Evolutionary conservation across 1,139 yeast genomes (phyloP).

Genomic region (Taphrina sp.): DNA sequence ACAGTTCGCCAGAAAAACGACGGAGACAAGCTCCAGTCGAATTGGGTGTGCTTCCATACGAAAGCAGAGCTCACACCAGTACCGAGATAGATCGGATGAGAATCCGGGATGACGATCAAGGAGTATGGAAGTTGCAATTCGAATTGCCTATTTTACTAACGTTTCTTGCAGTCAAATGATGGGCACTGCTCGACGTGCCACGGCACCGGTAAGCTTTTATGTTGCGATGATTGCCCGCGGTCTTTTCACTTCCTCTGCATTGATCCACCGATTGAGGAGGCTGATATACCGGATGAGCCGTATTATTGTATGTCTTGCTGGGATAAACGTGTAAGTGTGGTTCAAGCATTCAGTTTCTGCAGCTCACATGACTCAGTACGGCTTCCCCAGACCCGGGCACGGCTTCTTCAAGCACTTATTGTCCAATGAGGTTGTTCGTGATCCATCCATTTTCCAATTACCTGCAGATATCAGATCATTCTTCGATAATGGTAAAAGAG

Average conservation of each 20-base stretch:
- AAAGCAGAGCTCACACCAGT: constrained; percentile 2
- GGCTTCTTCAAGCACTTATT: constrained; percentile 64
- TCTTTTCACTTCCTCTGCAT: constrained; percentile 90
- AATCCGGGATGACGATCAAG: constrained; percentile 15
- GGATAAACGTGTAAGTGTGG: constrained; percentile 38
- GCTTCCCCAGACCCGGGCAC: constrained; percentile 35
- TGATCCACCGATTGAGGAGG: constrained; percentile 80
- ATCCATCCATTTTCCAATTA: constrained; percentile 70
- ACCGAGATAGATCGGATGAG: constrained; percentile 14
- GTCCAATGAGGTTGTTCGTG: constrained; percentile 56
- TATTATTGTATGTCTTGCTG: constrained; percentile 84
- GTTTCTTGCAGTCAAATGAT: constrained; percentile 52
- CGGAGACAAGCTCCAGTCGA: constrained; percentile 14
- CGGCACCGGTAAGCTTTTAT: constrained; percentile 79
- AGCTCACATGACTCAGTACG: constrained; percentile 16
- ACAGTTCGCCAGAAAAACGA: constrained; percentile 11
- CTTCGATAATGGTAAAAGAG: constrained; percentile 60
- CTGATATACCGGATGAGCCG: constrained; percentile 67
- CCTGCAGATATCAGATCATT: constrained; percentile 70
- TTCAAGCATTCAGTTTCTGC: no score
- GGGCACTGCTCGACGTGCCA: constrained; percentile 89
- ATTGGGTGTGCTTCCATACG: constrained; percentile 17
- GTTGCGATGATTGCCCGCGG: constrained; percentile 90
- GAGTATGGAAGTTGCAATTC: constrained; percentile 6
- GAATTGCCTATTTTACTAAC: neutral